Evolutionary conservation across 352 stramenopile species (phyloP), one percentile per base, ranked within the genome.

Genomic region (Blastocystis sp.): DNA sequence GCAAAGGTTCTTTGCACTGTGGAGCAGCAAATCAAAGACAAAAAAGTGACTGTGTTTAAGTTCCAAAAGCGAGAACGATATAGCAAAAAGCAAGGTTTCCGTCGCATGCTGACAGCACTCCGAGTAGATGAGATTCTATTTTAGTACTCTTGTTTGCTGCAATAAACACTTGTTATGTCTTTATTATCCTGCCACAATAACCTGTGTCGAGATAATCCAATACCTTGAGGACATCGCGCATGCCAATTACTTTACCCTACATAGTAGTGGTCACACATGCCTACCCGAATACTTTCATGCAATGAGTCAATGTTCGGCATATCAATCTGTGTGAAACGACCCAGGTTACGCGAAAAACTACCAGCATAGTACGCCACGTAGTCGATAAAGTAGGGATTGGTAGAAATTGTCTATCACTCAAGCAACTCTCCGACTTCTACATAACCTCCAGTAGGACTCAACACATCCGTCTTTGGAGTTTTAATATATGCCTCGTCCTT

Each of bases 41-140:
- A 88, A 61, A 88, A 88, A 53, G 77, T 88, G 3, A 66, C 39
- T 8, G 77, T 88, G 13, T 88, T 88, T 53, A 88, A 88, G 47
- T 79, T 76, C 43, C 62, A 79, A 15, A 76, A 63, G 45, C 62
- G 77, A 2, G 69, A 76, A 41, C 62, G 77, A 76, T 88, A 77
- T 47, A 76, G 66, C 62, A 76, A 79, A 26, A 88, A 88, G 66
- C 77, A 88, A 26, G 77, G 77, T 8, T 88, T 55, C 55, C 43
- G 77, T 55, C 62, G 77, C 26, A 3, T 59, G 41, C 47, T 88
- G 11, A 88, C 77, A 0, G 77, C 77, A 11, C 53, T 88, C 5
- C 62, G 77, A 23, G 63, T 88, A 61, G 77, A 88, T 45, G 73
- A 84, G 45, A 84, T 84, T 45, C 7, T 84, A 53, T 84, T 84